Conservation (phyloP, 2,329 filamentous ascomycete species). For the Aureobasidium sp. region DNA sequence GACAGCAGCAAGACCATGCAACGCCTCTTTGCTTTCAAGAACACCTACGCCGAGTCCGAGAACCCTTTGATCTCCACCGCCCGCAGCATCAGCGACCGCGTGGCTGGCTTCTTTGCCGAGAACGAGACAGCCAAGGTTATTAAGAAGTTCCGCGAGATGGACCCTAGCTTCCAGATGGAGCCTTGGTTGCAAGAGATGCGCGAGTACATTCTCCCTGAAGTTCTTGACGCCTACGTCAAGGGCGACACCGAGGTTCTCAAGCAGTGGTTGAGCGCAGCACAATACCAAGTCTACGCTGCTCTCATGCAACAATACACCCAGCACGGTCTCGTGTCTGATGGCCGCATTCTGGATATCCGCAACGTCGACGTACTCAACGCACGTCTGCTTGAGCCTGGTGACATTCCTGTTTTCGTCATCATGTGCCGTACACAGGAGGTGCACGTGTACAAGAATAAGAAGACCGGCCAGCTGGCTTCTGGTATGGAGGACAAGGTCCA, state of each 20-base stretch:
- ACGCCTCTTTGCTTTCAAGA: slow-evolving; percentile 76
- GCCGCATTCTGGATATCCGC: slow-evolving; percentile 88
- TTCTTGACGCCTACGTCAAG: slow-evolving; percentile 98
- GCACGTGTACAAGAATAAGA: slow-evolving; percentile 89
- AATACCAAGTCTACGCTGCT: slow-evolving; percentile 93
- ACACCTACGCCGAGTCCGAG: slow-evolving; percentile 89
- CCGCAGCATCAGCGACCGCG: slow-evolving; percentile 83
- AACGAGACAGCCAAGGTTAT: slow-evolving; percentile 97
- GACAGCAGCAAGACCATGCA: slow-evolving; percentile 85
- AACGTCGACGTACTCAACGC: slow-evolving; percentile 82
- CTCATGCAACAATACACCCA: slow-evolving; percentile 93
- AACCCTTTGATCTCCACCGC: slow-evolving; percentile 92
- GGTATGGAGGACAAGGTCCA: slow-evolving; percentile 99
- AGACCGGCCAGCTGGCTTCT: slow-evolving; percentile 79
- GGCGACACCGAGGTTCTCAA: slow-evolving; percentile 85
- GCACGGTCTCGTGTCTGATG: slow-evolving; percentile 87
- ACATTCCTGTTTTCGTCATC: slow-evolving; percentile 92
- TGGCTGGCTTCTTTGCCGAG: slow-evolving; percentile 94
- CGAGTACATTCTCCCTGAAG: slow-evolving; percentile 95
- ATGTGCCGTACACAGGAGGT: slow-evolving; percentile 96
- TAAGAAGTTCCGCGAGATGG: slow-evolving; percentile 95
- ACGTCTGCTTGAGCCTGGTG: slow-evolving; percentile 72
- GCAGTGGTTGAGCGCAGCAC: slow-evolving; percentile 90
- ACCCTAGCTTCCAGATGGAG: slow-evolving; percentile 89
- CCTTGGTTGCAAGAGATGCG: slow-evolving; percentile 91